These are phyloP conservation scores for Nigrospora sphaerica DNA, from an alignment of 2,329 filamentous ascomycete species.

Conservation along the genomic window DNA sequence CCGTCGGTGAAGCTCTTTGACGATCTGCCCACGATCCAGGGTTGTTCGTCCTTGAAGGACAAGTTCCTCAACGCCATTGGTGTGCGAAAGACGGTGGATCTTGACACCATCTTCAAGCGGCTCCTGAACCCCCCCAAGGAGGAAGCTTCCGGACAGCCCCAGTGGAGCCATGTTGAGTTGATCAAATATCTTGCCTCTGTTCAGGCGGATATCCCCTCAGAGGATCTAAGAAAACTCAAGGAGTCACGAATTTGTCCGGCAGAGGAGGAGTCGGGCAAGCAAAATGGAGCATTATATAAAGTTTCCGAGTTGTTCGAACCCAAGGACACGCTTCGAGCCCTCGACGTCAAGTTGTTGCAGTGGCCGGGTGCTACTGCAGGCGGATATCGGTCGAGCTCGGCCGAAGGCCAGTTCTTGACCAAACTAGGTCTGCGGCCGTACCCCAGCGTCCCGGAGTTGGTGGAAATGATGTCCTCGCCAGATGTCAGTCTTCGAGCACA, in stretches of 20 bases:
- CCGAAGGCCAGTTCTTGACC: constrained; percentile 69
- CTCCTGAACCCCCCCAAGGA: constrained; percentile 58
- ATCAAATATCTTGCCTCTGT: constrained; percentile 94
- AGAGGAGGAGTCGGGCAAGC: constrained; percentile 53
- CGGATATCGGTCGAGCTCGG: constrained; percentile 54
- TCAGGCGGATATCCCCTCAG: constrained; percentile 74
- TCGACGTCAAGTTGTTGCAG: constrained; percentile 70
- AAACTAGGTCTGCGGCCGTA: constrained; percentile 65
- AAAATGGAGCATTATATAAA: constrained; percentile 53
- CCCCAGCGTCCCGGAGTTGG: constrained; percentile 67
- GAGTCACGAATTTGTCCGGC: constrained; percentile 77
- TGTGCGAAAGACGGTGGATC: constrained; percentile 89
- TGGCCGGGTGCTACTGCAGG: constrained; percentile 65
- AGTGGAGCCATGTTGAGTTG: constrained; percentile 90
- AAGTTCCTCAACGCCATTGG: constrained; percentile 79
- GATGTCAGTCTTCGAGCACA: constrained; percentile 53
- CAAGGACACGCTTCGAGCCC: constrained; percentile 57
- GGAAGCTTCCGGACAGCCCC: constrained; percentile 44
- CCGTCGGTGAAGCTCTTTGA: constrained; percentile 91
- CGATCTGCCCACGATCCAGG: constrained; percentile 76
- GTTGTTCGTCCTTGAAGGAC: constrained; percentile 76
- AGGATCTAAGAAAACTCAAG: constrained; percentile 72
- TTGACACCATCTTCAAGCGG: constrained; percentile 87
- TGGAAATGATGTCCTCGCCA: constrained; percentile 67
- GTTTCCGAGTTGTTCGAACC: constrained; percentile 79